Evolutionary conservation across 1,284 basidiomycete species (phyloP).

Genomic region (Ustilago xerochloae): DNA sequence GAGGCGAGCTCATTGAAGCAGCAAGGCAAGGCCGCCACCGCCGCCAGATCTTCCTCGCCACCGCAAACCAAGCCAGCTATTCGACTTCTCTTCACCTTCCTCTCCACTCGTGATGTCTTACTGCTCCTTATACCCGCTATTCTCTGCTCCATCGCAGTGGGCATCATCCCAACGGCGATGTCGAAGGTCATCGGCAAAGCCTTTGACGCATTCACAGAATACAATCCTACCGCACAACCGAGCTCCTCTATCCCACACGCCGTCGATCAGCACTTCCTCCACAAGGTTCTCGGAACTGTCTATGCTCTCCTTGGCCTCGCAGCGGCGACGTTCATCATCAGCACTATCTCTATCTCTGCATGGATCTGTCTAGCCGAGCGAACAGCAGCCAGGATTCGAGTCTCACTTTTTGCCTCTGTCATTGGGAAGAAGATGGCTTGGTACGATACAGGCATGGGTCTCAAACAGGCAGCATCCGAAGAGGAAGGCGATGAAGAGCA

Average conservation of each 20-base stretch:
- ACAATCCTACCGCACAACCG: slow-evolving; percentile 71
- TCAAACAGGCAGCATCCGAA: background rate
- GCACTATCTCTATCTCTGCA: slow-evolving; percentile 79
- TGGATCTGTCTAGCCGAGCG: slow-evolving; percentile 91
- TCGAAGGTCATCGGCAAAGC: slow-evolving; percentile 86
- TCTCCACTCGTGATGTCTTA: slow-evolving; percentile 38
- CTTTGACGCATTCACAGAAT: slow-evolving; percentile 80
- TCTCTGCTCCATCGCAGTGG: slow-evolving; percentile 76
- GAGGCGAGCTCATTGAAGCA: background rate
- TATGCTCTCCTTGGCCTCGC: slow-evolving; percentile 80
- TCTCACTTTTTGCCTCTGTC: slow-evolving; percentile 78
- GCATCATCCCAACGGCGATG: slow-evolving; percentile 90
- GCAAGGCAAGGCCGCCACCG: background rate
- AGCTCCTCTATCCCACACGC: slow-evolving; percentile 67
- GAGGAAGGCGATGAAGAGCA: slow-evolving; percentile 47
- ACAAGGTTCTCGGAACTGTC: slow-evolving; percentile 71
- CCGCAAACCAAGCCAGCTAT: slow-evolving; percentile 31
- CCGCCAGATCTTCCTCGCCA: background rate
- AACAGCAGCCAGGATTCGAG: slow-evolving; percentile 78
- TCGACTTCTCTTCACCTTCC: slow-evolving; percentile 51
- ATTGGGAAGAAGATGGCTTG: slow-evolving; percentile 77
- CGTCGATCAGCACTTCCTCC: slow-evolving; percentile 74
- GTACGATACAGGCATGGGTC: slow-evolving; percentile 62
- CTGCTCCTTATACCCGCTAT: slow-evolving; percentile 77
- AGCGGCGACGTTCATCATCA: slow-evolving; percentile 77